Conservation (phyloP, 2,329 filamentous ascomycete species). For the Sphaerulina musiva region DNA sequence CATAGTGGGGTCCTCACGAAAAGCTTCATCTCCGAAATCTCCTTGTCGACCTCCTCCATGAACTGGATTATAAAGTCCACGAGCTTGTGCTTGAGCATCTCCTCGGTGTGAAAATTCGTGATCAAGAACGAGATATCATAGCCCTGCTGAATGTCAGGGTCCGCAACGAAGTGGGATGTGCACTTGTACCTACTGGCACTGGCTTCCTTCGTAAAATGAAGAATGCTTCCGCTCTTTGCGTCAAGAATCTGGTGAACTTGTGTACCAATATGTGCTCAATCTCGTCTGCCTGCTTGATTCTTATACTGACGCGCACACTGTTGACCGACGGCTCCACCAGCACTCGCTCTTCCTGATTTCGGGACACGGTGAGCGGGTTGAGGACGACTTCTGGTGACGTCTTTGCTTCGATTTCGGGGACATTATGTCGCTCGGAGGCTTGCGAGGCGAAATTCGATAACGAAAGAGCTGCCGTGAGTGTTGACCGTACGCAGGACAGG, state of each 20-base stretch:
- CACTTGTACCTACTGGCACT: constrained; percentile 61
- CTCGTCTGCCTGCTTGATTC: constrained; percentile 99
- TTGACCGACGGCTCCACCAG: constrained; percentile 96
- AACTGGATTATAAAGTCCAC: constrained; percentile 99
- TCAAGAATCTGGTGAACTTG: constrained; percentile 96
- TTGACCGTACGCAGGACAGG: constrained; percentile 90
- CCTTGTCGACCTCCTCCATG: constrained; percentile 99
- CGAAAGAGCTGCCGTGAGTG: constrained; percentile 85
- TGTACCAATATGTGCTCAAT: constrained; percentile 97
- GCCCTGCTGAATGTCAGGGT: constrained; percentile 51
- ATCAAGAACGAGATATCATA: constrained; percentile 99
- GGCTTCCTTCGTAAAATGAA: constrained; percentile 94
- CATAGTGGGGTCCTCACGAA: constrained; percentile 60
- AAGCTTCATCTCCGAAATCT: constrained; percentile 99
- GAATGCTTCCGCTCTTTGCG: constrained; percentile 91
- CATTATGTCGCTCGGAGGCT: constrained; percentile 93
- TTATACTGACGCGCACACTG: constrained; percentile 92
- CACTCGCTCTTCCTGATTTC: constrained; percentile 96
- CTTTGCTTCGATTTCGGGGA: constrained; percentile 90
- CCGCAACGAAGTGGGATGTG: background rate
- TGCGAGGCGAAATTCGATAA: constrained; percentile 97
- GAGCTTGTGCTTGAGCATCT: constrained; percentile 98
- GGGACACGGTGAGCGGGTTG: constrained; percentile 80
- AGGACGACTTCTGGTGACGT: constrained; percentile 90
- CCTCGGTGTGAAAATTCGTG: constrained; percentile 97